Conservation (phyloP, 1,139 yeast genomes). For the Magnusiomyces paraingens region DNA sequence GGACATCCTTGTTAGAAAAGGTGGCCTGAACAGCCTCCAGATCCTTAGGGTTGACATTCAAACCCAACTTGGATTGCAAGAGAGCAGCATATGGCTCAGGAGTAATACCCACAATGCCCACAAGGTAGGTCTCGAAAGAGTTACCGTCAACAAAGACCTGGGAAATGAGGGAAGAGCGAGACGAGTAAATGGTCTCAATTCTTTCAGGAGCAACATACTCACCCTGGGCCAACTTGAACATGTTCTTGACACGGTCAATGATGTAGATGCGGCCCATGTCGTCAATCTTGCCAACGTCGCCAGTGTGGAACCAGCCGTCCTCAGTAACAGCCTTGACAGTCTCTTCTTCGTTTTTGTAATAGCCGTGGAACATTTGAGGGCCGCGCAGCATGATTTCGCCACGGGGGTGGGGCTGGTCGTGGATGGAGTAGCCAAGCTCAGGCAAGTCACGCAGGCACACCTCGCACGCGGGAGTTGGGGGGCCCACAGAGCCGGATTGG, state of each 20-base stretch:
- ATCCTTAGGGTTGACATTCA: constrained; percentile 20
- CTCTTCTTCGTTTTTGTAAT: constrained; percentile 51
- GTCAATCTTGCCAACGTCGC: constrained; percentile 60
- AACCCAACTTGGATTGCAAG: constrained; percentile 23
- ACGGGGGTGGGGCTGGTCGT: constrained; percentile 42
- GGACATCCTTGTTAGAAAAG: constrained; percentile 19
- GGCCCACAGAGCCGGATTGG: constrained; percentile 53
- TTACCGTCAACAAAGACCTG: constrained; percentile 68
- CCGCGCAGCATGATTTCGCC: constrained; percentile 65
- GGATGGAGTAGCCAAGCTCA: constrained; percentile 55
- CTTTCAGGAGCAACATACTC: constrained; percentile 77
- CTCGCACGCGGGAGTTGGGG: constrained; percentile 47
- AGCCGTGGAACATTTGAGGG: constrained; percentile 53
- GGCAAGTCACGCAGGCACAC: constrained; percentile 59
- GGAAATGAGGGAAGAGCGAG: constrained; percentile 44
- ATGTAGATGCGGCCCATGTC: constrained; percentile 50
- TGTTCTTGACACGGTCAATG: constrained; percentile 71
- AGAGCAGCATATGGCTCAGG: constrained; percentile 32
- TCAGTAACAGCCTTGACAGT: constrained; percentile 47
- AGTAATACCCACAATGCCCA: constrained; percentile 60
- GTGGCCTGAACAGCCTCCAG: constrained; percentile 18
- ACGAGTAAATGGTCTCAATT: constrained; percentile 57
- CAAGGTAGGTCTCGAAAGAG: constrained; percentile 50
- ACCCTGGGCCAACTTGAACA: constrained; percentile 74
- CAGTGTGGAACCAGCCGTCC: constrained; percentile 73